phyloP scores from a whole-genome alignment of 768 basidiomycete genomes.

The Panaeolus cyanescens region DNA sequence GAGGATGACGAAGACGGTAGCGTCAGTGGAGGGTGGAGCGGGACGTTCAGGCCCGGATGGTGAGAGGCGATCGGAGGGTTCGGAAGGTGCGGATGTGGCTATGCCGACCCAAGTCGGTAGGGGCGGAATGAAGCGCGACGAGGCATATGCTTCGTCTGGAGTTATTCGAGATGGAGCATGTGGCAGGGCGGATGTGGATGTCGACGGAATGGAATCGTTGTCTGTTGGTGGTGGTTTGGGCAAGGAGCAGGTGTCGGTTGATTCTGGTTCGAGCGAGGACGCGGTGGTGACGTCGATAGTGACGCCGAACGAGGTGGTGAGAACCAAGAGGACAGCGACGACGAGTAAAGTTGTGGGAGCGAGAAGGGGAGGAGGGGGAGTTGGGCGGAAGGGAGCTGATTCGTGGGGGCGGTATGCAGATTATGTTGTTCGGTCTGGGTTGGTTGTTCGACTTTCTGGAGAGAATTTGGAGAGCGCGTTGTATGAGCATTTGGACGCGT shows the following conservation, averaged over 20 bases:
- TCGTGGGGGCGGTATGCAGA: slow-evolving; percentile 66
- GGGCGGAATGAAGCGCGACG: neutral
- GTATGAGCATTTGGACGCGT: slow-evolving; percentile 28
- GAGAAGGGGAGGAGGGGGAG: slow-evolving; percentile 23
- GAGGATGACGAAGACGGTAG: neutral
- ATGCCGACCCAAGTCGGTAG: too few species aligned
- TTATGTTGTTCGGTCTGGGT: slow-evolving; percentile 50
- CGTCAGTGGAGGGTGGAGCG: slow-evolving; percentile 10
- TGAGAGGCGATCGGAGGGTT: neutral
- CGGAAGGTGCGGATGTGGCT: neutral
- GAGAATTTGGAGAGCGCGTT: slow-evolving; percentile 42
- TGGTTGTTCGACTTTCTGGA: slow-evolving; percentile 53
- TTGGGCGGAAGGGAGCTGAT: slow-evolving; percentile 47
- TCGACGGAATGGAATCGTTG: neutral
- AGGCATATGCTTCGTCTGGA: neutral
- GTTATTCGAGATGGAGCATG: neutral
- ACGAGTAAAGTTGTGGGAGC: neutral
- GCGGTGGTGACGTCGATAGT: neutral
- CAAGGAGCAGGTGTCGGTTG: neutral
- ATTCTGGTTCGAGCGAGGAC: neutral
- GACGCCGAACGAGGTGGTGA: neutral
- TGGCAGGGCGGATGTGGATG: neutral
- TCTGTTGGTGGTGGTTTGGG: neutral
- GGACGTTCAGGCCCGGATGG: neutral
- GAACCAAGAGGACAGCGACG: neutral